A percentile compares a stretch with the other conserved stretches of the same genome.
These are phyloP conservation scores for Meira miltonrushii DNA, from an alignment of 1,284 basidiomycete genomes.

Conservation along the genomic window DNA sequence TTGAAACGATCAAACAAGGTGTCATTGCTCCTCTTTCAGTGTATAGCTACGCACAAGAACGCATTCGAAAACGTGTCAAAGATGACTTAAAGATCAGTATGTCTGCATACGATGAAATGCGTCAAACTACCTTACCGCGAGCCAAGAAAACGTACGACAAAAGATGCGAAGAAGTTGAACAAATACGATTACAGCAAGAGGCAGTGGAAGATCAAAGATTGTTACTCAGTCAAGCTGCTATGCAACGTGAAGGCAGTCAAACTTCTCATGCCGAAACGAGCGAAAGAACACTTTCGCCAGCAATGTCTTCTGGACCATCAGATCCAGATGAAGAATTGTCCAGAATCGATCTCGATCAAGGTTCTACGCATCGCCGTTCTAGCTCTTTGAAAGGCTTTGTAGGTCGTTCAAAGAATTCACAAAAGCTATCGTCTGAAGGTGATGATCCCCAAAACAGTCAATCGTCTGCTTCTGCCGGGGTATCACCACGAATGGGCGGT, in stretches of 20 bases:
- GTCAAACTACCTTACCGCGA: constrained; percentile 31
- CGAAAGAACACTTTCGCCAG: neutral
- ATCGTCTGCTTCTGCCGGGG: neutral
- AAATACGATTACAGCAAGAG: constrained; percentile 38
- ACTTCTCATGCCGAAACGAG: neutral
- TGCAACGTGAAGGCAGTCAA: neutral
- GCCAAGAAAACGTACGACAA: constrained; percentile 41
- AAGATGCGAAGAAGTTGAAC: constrained; percentile 44
- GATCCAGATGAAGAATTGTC: neutral
- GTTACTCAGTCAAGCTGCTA: constrained; percentile 18
- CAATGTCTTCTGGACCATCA: neutral
- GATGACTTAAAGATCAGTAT: constrained; percentile 39
- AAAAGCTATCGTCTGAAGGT: neutral
- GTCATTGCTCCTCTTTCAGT: constrained; percentile 39
- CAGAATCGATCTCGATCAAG: neutral
- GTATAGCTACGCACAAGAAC: constrained; percentile 42
- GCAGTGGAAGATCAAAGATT: constrained; percentile 46
- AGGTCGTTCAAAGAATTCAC: neutral
- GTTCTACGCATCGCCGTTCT: neutral
- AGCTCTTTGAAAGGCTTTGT: neutral
- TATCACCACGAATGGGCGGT: neutral
- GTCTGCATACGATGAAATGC: constrained; percentile 45
- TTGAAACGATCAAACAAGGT: constrained; percentile 28
- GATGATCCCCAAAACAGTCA: neutral
- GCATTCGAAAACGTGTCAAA: constrained; percentile 37